Evolutionary conservation across 2,329 filamentous ascomycete genomes (phyloP), one percentile per base, ranked within the genome.

Genomic region (Sclerotinia trifoliorum): DNA sequence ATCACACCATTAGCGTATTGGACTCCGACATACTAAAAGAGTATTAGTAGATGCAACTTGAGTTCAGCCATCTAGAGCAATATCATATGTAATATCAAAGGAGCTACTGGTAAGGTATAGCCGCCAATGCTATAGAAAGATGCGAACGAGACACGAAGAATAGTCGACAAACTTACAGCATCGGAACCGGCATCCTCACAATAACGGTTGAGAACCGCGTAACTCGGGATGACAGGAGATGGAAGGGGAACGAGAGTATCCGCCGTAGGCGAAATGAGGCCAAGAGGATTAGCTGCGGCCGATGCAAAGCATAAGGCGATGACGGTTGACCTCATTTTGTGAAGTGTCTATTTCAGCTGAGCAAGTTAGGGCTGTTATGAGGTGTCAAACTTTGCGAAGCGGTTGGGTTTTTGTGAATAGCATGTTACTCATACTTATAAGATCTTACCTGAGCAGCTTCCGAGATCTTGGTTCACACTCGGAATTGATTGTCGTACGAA

Each of bases 21-120:
- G 1, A 55, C 62, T 10, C 32, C 62, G 19, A 65, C 62, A 15
- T 65, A 65, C 62, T 65, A 13, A 15, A 2, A 51, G 15, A 13
- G 32, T 42, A 42, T 65, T 3, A 65, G 35, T 65, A 55, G n/a
- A 13, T 24, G 13, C 11, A 6, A 17, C 24, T 24, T 4, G 2
- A 35, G 32, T 32, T 5, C 19, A 55, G 26, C 5, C 11, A 32
- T 55, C 26, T 21, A 55, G 26, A 8, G 19, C 32, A 21, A 0
- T 55, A 32, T 32, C 7, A 6, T 5, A 56, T 1, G 10, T 3
- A n/a, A 39, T 13, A 35, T n/a, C 32, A 13, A 21, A 8, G 2
- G 5, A 17, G 0, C 35, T 24, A 7, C n/a, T 26, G 55, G 6
- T 19, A 6, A 24, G 8, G 0, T 19, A 26, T 42, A n/a, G 17